A percentile compares a stretch with the other conserved stretches of the same genome.
Evolutionary conservation across 192 early-diverging fungal species (phyloP).

Genomic region (Podila horticola): DNA sequence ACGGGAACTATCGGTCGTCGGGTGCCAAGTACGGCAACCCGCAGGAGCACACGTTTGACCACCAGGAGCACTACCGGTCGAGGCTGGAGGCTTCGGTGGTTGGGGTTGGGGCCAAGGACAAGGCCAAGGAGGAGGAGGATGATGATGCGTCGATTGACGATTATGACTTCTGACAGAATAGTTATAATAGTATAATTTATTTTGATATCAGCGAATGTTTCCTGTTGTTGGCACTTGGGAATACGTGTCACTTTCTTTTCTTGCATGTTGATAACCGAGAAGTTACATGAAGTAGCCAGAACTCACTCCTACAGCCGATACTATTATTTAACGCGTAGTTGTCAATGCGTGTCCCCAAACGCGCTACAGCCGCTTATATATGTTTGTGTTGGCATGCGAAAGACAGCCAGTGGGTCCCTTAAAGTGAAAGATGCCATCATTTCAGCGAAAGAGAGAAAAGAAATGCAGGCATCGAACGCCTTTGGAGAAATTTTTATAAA

Average conservation of each 20-base stretch:
- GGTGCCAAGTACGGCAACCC: constrained; percentile 12
- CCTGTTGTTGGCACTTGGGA: too few species aligned
- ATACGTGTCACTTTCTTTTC: too few species aligned
- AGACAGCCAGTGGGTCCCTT: too few species aligned
- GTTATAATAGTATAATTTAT: background rate
- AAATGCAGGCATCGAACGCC: too few species aligned
- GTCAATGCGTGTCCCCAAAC: background rate
- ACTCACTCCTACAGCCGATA: too few species aligned
- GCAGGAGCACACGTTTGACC: constrained; percentile 9
- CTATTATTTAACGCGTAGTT: background rate
- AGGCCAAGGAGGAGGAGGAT: background rate
- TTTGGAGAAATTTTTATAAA: too few species aligned
- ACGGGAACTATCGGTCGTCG: constrained; percentile 7
- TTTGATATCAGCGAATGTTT: background rate
- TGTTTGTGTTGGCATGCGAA: too few species aligned
- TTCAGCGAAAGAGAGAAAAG: too few species aligned
- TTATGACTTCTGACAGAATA: constrained; percentile 25
- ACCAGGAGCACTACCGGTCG: background rate
- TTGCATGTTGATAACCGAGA: too few species aligned
- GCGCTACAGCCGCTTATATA: background rate
- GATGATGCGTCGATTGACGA: constrained; percentile 22
- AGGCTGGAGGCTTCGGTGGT: background rate
- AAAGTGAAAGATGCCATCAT: too few species aligned
- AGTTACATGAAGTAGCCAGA: too few species aligned
- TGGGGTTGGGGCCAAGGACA: background rate